These are phyloP conservation scores for Flaveria linearis DNA, from an alignment of 129 eudicot genomes.

Conservation along the genomic window DNA sequence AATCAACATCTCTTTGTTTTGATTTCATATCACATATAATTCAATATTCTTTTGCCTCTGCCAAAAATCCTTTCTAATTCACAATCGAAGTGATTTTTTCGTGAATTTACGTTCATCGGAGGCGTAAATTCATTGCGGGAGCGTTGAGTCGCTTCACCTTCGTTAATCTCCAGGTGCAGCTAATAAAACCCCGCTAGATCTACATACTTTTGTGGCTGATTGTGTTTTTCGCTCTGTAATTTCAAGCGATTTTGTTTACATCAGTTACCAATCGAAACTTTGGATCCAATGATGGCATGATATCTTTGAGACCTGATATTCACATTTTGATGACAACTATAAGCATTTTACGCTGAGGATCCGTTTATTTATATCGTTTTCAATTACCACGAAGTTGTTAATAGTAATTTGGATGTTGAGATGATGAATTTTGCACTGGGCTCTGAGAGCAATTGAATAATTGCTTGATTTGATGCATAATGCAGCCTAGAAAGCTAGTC, in stretches of 20 bases:
- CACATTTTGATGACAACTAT: conserved; percentile 37
- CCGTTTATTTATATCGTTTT: neutral
- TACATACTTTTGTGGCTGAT: no score
- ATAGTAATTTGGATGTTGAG: neutral
- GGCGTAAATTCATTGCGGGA: conserved; percentile 39
- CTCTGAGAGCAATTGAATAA: conserved; percentile 46
- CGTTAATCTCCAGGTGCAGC: conserved; percentile 40
- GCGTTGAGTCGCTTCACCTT: conserved; percentile 50
- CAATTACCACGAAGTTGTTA: neutral
- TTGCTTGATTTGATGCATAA: conserved; percentile 46
- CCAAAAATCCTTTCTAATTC: conserved; percentile 11
- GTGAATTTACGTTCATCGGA: conserved; percentile 7
- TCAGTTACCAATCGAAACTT: neutral
- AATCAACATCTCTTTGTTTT: neutral
- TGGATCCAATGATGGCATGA: conserved; percentile 47
- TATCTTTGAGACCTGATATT: conserved; percentile 53
- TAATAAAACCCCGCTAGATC: conserved; percentile 47
- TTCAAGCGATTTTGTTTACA: neutral
- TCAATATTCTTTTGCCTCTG: neutral
- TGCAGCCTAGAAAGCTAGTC: conserved; percentile 52
- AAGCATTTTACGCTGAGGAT: conserved; percentile 49
- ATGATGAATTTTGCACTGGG: conserved; percentile 65
- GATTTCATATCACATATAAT: neutral
- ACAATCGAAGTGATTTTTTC: conserved; percentile 7
- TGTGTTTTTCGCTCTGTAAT: no score